Evolutionary conservation across 2,329 filamentous ascomycete genomes (phyloP).

Genomic region (Diaporthe helianthi): DNA sequence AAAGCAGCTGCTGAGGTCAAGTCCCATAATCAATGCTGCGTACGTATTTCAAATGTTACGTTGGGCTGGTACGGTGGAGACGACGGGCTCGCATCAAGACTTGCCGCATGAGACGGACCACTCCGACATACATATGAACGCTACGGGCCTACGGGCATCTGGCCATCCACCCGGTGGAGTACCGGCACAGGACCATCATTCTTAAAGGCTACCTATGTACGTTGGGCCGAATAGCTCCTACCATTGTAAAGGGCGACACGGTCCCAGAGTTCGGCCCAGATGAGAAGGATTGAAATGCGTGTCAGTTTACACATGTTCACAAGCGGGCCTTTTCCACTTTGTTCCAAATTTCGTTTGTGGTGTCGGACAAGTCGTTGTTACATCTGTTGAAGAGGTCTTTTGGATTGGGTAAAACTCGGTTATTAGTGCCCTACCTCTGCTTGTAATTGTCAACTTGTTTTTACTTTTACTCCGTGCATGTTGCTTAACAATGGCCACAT

Average conservation of each 20-base stretch:
- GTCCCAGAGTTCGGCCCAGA: neutral
- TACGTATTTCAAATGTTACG: too few species aligned
- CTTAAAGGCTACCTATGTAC: neutral
- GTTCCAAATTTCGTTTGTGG: neutral
- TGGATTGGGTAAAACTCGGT: neutral
- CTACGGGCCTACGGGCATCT: too few species aligned
- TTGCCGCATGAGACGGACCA: neutral
- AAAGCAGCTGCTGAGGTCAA: neutral
- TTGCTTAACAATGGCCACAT: too few species aligned
- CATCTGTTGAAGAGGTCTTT: neutral
- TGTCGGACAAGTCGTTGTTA: neutral
- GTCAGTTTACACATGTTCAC: neutral
- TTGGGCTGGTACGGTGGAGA: neutral
- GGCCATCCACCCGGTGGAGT: constrained; percentile 12
- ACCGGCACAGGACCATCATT: neutral
- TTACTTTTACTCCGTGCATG: too few species aligned
- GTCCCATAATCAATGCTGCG: neutral
- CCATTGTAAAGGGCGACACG: neutral
- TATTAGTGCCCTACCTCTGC: too few species aligned
- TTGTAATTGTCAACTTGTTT: too few species aligned
- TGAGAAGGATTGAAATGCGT: neutral
- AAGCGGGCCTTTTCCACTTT: neutral
- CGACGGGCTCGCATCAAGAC: neutral
- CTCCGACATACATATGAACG: too few species aligned
- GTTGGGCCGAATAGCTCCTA: neutral